phyloP scores from a whole-genome alignment of 1,139 yeast genomes.

The Williopsis jadinii region DNA sequence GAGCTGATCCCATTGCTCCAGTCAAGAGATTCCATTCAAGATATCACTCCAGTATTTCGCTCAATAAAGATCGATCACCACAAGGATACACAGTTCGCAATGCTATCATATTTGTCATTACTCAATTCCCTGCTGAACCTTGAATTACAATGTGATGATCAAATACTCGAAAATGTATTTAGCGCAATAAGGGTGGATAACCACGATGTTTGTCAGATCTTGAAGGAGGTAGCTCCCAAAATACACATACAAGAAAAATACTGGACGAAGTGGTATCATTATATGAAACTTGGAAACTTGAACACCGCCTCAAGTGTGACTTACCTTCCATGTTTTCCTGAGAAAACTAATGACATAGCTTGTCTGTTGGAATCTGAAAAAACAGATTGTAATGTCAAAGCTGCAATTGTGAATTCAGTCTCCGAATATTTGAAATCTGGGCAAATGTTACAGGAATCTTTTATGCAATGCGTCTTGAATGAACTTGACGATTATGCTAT shows the following conservation, averaged over 20 bases:
- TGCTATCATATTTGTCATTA: constrained; percentile 15
- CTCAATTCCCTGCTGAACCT: constrained; percentile 7
- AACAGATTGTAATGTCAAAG: constrained; percentile 14
- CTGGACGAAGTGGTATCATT: constrained; percentile 18
- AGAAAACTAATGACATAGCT: constrained; percentile 8
- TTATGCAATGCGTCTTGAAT: constrained; percentile 12
- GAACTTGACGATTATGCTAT: constrained; percentile 58
- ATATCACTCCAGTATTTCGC: constrained; percentile 8
- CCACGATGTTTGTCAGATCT: constrained; percentile 3
- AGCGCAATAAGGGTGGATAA: constrained; percentile 16
- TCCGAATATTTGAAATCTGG: constrained; percentile 6
- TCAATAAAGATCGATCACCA: constrained; percentile 17
- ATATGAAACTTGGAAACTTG: constrained; percentile 16
- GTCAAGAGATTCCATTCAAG: background rate
- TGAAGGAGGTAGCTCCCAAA: constrained; percentile 11
- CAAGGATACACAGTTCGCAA: constrained; percentile 14
- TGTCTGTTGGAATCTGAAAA: constrained; percentile 9
- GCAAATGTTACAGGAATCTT: background rate
- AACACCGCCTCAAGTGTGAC: constrained; percentile 16
- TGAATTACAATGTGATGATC: background rate
- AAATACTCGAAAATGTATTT: constrained; percentile 13
- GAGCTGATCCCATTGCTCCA: constrained; percentile 10
- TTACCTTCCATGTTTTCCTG: constrained; percentile 6
- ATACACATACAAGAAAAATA: constrained; percentile 3
- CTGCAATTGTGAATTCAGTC: constrained; percentile 12